Percentiles rank a stretch among this genome's conserved stretches.
phyloP scores from a whole-genome alignment of 805 yeast species.

The Peterozyma toletana region DNA sequence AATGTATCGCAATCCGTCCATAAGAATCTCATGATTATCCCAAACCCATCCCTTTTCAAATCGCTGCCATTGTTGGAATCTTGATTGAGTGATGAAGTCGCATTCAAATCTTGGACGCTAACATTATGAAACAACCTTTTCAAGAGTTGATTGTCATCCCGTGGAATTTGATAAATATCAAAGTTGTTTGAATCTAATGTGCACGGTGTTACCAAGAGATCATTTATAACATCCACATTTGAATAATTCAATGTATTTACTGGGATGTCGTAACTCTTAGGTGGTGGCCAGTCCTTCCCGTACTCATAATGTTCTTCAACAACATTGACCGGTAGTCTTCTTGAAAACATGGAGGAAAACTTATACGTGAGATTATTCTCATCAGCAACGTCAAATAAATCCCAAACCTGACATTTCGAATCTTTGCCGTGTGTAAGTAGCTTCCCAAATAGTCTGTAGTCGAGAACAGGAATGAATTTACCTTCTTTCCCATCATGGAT shows the following conservation, averaged over 20 bases:
- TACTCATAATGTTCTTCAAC: slow-evolving; percentile 14
- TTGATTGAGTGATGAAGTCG: slow-evolving; percentile 9
- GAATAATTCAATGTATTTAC: slow-evolving; percentile 72
- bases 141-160: slow-evolving; percentile 7
- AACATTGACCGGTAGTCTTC: slow-evolving; percentile 10
- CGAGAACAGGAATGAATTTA: slow-evolving; percentile 13
- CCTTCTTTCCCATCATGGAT: neutral
- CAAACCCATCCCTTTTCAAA: slow-evolving; percentile 27
- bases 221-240: slow-evolving; percentile 38
- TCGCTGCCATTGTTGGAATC: slow-evolving; percentile 13
- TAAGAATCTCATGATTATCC: slow-evolving; percentile 58
- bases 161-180: slow-evolving; percentile 45
- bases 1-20: slow-evolving; percentile 28
- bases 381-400: slow-evolving; percentile 16
- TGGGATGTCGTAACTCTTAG: slow-evolving; percentile 40
- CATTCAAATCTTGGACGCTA: slow-evolving; percentile 18
- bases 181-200: slow-evolving; percentile 55
- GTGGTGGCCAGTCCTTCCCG: slow-evolving; percentile 17
- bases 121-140: slow-evolving; percentile 27
- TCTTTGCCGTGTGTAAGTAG: slow-evolving; percentile 66
- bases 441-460: slow-evolving; percentile 26
- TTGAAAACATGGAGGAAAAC: slow-evolving; percentile 11
- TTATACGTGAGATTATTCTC: slow-evolving; percentile 11
- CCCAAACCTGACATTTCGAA: slow-evolving; percentile 44
- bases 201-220: slow-evolving; percentile 47